Base-by-base conservation (phyloP, 306 rosid genomes). In the Herpetospermum pedunculosum region DNA sequence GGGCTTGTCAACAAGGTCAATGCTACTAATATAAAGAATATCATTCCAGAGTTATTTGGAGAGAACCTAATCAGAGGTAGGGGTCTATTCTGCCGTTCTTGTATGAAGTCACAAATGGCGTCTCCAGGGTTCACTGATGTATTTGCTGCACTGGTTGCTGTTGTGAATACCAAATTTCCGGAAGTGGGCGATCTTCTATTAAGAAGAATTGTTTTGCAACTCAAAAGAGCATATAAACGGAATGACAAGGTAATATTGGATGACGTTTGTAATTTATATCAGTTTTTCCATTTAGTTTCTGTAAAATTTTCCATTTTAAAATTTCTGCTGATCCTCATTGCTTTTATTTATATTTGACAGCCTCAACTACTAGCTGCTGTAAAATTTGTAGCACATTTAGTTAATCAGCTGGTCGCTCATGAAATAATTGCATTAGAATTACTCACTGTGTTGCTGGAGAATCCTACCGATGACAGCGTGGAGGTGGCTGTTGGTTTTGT, bases 401-500 rank as follows among this genome's bases (percentile, higher is more conserved):
- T 88, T 72, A 94, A 94, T 78, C 99, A 94, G 81, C 96, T 83
- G 85, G 96, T 88, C 76, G 96, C 99, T 60, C 92, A 91, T 62
- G 97, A 94, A 77, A 89, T 94, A 64, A 88, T 94, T 73, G 97
- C 97, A 38, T 59, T 94, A 35, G 99, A 91, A 85, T 80, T 94
- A 62, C 95, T 94, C 34, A 94, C 97, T 4, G 91, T 91, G 82
- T 81, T 94, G 30, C 90, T 94, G 2, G 96, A 94, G 86, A 89
- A 91, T 70, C 99, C 99, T 38, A 88, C 95, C 1, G 92, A 91
- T 75, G 96, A 91, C 77, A 91, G 96, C 81, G 99, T 94, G 79
- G 97, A 94, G 86, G 97, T 91, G 48, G 99, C 99, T 67, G 99
- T 94, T 62, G 97, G 96, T 54, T 94, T 94, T 94, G 99, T 91